Conservation (phyloP, 2,329 filamentous ascomycete genomes). For the Exophiala alcalophila region DNA sequence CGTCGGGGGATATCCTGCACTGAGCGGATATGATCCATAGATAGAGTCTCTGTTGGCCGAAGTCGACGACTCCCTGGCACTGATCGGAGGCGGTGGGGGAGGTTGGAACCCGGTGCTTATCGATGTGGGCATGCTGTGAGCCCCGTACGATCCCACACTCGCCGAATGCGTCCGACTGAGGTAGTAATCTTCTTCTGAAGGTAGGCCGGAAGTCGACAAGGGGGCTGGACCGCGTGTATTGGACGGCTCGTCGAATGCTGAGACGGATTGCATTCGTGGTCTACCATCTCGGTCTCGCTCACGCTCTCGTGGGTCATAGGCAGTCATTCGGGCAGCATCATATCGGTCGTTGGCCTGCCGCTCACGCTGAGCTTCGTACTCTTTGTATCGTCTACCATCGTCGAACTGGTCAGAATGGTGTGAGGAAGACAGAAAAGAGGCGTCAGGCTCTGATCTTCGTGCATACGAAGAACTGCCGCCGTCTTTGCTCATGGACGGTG, state of each 20-base stretch:
- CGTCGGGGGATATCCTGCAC: conserved; percentile 20
- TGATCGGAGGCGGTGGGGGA: conserved; percentile 5
- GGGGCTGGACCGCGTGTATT: conserved; percentile 11
- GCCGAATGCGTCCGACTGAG: conserved; percentile 14
- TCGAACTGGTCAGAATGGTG: conserved; percentile 21
- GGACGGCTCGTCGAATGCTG: conserved; percentile 18
- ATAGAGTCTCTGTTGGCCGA: conserved; percentile 9
- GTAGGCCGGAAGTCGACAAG: conserved; percentile 1
- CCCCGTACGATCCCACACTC: conserved; percentile 6
- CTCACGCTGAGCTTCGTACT: conserved; percentile 25
- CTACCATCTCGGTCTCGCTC: conserved; percentile 22
- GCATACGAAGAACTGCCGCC: conserved; percentile 12
- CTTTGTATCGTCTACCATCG: conserved; percentile 20
- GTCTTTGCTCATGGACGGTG: conserved; percentile 23
- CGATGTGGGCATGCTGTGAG: conserved; percentile 9
- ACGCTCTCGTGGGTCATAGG: conserved; percentile 24
- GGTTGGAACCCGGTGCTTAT: conserved; percentile 25
- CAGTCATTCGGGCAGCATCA: conserved; percentile 26
- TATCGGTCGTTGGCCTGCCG: conserved; percentile 25
- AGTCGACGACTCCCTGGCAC: conserved; percentile 9
- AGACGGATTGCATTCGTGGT: conserved; percentile 24
- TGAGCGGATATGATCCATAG: conserved; percentile 18
- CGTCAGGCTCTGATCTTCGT: conserved; percentile 17
- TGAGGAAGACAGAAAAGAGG: conserved; percentile 15
- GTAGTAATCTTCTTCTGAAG: conserved; percentile 27